Conservation (phyloP, 2,329 filamentous ascomycete species). For the Xylariaceae sp. region DNA sequence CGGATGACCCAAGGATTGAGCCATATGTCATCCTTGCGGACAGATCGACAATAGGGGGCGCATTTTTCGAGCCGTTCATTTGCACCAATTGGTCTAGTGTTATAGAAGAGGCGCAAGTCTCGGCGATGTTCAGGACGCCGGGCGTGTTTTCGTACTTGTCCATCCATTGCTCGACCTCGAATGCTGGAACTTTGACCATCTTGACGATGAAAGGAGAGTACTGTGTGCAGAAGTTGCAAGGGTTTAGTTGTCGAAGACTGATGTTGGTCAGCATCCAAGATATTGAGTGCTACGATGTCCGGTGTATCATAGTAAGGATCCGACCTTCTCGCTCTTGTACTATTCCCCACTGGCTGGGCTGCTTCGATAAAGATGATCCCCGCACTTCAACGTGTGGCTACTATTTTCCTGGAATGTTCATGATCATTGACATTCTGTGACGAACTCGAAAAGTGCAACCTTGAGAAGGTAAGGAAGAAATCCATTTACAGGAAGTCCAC, state of each 20-base stretch:
- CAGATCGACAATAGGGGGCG: conserved; percentile 39
- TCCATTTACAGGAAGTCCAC: too few species aligned
- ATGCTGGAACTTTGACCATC: conserved; percentile 58
- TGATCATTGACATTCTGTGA: too few species aligned
- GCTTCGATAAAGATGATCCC: too few species aligned
- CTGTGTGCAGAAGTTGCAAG: too few species aligned
- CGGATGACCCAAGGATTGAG: conserved; percentile 62
- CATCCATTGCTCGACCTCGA: conserved; percentile 72
- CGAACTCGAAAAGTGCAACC: too few species aligned
- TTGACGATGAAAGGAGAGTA: conserved; percentile 7
- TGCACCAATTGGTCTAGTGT: conserved; percentile 63
- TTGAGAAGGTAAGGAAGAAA: too few species aligned
- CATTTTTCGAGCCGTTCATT: conserved; percentile 41
- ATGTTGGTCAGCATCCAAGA: background rate
- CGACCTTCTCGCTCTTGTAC: too few species aligned
- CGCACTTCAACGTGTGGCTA: too few species aligned
- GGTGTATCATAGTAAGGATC: too few species aligned
- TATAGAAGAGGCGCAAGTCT: conserved; percentile 73
- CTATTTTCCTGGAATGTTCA: too few species aligned
- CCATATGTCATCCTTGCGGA: conserved; percentile 67
- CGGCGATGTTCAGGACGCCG: conserved; percentile 65
- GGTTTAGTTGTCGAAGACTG: background rate
- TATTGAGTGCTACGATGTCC: too few species aligned
- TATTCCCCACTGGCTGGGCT: too few species aligned
- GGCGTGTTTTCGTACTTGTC: conserved; percentile 54